Evolutionary conservation across 106 monocot genomes (phyloP), one percentile per base, ranked within the genome.

Genomic region (Narthecium ossifragum): DNA sequence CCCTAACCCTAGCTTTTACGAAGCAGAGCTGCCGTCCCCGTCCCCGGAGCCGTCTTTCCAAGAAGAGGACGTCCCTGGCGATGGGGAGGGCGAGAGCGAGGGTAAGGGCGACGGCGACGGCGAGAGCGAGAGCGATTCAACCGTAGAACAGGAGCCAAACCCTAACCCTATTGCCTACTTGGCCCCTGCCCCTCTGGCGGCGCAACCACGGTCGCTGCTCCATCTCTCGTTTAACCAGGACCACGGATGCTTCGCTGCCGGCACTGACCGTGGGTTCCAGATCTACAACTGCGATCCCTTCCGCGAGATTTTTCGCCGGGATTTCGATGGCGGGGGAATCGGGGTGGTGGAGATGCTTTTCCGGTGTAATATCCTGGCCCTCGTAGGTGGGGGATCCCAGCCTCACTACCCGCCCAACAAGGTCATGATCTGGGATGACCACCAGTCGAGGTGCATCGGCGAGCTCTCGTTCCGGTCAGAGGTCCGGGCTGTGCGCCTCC

Each of bases 341-440:
- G 86, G 78, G 9, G 73, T 73, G 22, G 90, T 98, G 1, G 90
- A 87, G 84, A 98, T 98, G 96, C 86, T 98, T 7, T 98, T 98
- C 66, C 77, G 96, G 1, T 98, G 96, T 70, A 98, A 98, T 69
- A 90, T 98, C 31, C 86, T 98, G 27, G 96, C 90, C 11, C 68
- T 98, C 15, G 90, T 98, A 23, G 96, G 96, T n/a, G 96, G 96
- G 12, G 96, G 96, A 1, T 59, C 68, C 5, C 62, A 54, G n/a
- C 90, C 96, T 6, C 63, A 83, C 56, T 91, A 81, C 58, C 79
- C 84, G 17, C 90, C 87, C 23, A 91, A 73, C 38, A 90, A 91
- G 60, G 96, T 98, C 70, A 98, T 98, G 96, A 98, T 98, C 61
- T 98, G 96, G 96, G 96, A 98, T 70, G 96, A 98, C 63, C 90